Conservation (phyloP, 306 rosid species). For the Dryas octopetala region DNA sequence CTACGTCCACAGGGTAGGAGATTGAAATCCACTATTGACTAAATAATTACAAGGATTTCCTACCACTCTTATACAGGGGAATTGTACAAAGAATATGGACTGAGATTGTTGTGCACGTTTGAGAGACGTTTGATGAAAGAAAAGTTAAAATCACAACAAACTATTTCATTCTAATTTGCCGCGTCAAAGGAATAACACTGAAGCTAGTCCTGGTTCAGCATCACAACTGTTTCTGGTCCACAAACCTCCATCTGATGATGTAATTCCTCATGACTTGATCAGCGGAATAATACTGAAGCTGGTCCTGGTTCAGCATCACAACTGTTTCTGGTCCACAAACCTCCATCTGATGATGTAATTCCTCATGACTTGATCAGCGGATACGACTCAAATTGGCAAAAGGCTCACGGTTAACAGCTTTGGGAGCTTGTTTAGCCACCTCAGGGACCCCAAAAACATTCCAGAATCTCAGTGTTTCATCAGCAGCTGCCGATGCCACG, state of each 20-base stretch:
- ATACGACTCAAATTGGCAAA: conserved; percentile 45
- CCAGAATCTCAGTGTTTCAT: conserved; percentile 49
- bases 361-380: conserved; percentile 15
- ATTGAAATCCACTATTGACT: neutral
- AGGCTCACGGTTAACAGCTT: conserved; percentile 36
- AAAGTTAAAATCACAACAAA: neutral
- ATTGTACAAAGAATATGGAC: neutral
- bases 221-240: no score
- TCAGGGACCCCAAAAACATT: conserved; percentile 51
- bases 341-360: neutral
- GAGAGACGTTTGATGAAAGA: neutral
- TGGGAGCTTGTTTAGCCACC: conserved; percentile 44
- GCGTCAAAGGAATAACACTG: neutral
- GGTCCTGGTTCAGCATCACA: no score
- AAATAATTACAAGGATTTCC: conserved; percentile 1
- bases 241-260: neutral
- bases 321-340: no score
- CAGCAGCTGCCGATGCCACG: conserved; percentile 50
- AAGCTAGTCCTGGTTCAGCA: no score
- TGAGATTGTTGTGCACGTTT: neutral
- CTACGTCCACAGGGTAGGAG: conserved; percentile 15
- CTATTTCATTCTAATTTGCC: neutral
- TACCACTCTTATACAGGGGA: neutral
- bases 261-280: neutral
- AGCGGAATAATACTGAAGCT: conserved; percentile 5